These are phyloP conservation scores for Mycena rosella DNA, from an alignment of 768 basidiomycete species.

Conservation along the genomic window DNA sequence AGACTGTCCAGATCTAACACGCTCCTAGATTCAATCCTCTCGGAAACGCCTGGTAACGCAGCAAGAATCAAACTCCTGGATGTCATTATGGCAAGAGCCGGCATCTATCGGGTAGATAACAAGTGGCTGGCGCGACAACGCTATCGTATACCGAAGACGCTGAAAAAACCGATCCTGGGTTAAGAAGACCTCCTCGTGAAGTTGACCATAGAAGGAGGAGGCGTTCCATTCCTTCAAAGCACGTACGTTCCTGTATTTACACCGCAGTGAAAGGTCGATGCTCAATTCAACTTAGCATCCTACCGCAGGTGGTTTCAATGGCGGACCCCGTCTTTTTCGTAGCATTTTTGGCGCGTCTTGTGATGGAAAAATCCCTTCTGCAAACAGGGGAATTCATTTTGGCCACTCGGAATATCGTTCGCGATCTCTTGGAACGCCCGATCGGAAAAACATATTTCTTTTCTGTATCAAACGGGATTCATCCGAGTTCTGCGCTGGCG, in stretches of 20 bases:
- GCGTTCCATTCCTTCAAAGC: conserved; percentile 16
- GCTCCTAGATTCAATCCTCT: neutral
- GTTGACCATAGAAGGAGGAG: conserved; percentile 12
- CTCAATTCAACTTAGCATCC: conserved; percentile 1
- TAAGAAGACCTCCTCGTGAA: conserved; percentile 15
- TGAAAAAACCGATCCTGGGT: conserved; percentile 5
- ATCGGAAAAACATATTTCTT: conserved; percentile 13
- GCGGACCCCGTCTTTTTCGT: conserved; percentile 8
- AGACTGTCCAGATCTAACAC: neutral
- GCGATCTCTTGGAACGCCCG: conserved; percentile 10
- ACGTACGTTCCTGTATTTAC: neutral
- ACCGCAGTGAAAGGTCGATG: neutral
- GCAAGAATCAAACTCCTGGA: conserved; percentile 12
- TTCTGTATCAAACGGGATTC: neutral
- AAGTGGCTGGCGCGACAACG: conserved; percentile 19
- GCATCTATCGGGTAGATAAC: neutral
- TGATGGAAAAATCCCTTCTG: conserved; percentile 10
- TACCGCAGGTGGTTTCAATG: conserved; percentile 12
- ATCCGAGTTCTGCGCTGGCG: neutral
- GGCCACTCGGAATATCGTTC: neutral
- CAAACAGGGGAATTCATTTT: neutral
- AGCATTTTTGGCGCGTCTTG: conserved; percentile 3
- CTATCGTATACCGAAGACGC: conserved; percentile 14
- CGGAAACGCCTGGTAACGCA: conserved; percentile 1
- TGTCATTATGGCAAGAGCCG: conserved; percentile 1